These are phyloP conservation scores for Ophiostoma ips DNA, from an alignment of 2,329 filamentous ascomycete genomes.

Conservation along the genomic window DNA sequence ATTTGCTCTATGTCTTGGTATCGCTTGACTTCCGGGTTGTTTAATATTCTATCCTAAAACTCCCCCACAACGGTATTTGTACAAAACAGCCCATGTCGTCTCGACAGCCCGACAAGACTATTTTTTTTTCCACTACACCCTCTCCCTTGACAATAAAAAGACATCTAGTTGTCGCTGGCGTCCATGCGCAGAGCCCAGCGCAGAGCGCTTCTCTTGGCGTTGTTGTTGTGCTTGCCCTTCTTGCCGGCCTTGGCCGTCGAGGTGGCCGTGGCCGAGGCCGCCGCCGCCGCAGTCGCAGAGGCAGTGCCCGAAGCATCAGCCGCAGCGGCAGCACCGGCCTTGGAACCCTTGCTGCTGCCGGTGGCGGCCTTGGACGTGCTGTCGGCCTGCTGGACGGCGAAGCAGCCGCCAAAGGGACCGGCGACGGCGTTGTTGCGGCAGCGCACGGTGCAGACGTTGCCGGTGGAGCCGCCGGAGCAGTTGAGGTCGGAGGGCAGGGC, in stretches of 20 bases:
- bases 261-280: not conserved
- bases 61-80: no score
- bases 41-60: not conserved
- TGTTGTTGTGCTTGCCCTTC: conserved; percentile 1
- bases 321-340: conserved; percentile 10
- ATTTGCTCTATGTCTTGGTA: conserved; percentile 1
- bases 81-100: no score
- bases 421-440: conserved; percentile 42
- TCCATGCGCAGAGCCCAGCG: conserved; percentile 1
- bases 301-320: not conserved
- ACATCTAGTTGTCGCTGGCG: not conserved
- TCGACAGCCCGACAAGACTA: no score
- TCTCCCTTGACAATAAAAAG: not conserved
- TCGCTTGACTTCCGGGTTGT: not conserved
- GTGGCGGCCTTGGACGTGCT: conserved; percentile 31
- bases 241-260: not conserved
- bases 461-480: conserved; percentile 40
- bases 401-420: conserved; percentile 34
- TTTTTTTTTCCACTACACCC: no score
- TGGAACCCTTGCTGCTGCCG: conserved; percentile 27
- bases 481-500: conserved; percentile 34
- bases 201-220: not conserved
- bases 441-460: conserved; percentile 43
- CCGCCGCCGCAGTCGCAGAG: not conserved
- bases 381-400: conserved; percentile 43